These are phyloP conservation scores for Candida sp. DNA, from an alignment of 1,139 yeast genomes.

Conservation along the genomic window DNA sequence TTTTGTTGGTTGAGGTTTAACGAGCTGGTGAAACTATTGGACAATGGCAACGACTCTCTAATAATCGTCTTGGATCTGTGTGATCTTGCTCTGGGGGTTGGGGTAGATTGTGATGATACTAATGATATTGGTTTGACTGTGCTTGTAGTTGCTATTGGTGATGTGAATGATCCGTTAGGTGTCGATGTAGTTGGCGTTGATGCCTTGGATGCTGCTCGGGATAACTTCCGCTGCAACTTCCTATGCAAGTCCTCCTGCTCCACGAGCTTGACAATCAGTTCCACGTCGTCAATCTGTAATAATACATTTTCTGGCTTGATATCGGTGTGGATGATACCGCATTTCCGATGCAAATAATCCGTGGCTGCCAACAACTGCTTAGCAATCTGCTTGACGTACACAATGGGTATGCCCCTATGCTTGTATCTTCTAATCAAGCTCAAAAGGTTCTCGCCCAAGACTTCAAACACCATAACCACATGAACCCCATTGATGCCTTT, in stretches of 20 bases:
- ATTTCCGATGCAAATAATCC: slow-evolving; percentile 80
- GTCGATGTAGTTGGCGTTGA: slow-evolving; percentile 17
- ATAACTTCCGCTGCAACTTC: slow-evolving; percentile 41
- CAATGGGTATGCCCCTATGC: slow-evolving; percentile 76
- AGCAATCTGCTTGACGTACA: slow-evolving; percentile 79
- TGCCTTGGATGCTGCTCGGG: slow-evolving; percentile 42
- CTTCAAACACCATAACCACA: slow-evolving; percentile 89
- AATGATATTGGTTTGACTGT: slow-evolving; percentile 3
- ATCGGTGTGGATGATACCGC: slow-evolving; percentile 94
- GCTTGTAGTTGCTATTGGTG: slow-evolving; percentile 2
- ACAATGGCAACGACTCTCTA: slow-evolving; percentile 87
- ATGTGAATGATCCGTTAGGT: slow-evolving; percentile 18
- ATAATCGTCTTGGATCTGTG: slow-evolving; percentile 72
- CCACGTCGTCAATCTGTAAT: slow-evolving; percentile 80
- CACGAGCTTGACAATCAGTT: slow-evolving; percentile 61
- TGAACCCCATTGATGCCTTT: slow-evolving; percentile 79
- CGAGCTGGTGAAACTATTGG: slow-evolving; percentile 45
- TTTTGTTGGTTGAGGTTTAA: slow-evolving; percentile 15
- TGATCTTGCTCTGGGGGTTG: slow-evolving; percentile 49
- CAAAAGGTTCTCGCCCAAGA: slow-evolving; percentile 79
- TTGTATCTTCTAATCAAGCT: slow-evolving; percentile 71
- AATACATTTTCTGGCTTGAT: slow-evolving; percentile 91
- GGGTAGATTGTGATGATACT: not conserved
- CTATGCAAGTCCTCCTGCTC: slow-evolving; percentile 57
- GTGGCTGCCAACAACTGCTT: slow-evolving; percentile 77